Evolutionary conservation across 2,329 filamentous ascomycete genomes (phyloP).

Genomic region (Epichloe aotearoae): DNA sequence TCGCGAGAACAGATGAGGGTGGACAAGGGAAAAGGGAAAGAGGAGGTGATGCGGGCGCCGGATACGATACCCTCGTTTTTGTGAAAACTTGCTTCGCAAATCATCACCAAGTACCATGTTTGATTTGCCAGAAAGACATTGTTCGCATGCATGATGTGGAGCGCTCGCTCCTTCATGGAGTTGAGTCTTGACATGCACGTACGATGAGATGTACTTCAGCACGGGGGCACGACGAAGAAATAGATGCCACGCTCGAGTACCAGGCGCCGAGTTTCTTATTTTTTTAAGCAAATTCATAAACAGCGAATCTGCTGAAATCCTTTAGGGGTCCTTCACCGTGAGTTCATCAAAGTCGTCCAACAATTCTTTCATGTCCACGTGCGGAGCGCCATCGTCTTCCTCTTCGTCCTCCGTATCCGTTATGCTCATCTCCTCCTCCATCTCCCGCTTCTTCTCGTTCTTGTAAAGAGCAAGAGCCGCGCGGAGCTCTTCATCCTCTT

Average conservation of each 20-base stretch:
- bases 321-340: slow-evolving; percentile 23
- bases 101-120: no score
- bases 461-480: slow-evolving; percentile 81
- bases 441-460: slow-evolving; percentile 37
- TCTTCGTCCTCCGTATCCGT: slow-evolving; percentile 49
- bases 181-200: no score
- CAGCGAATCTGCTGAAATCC: background rate
- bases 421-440: slow-evolving; percentile 51
- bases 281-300: background rate
- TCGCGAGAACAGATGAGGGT: slow-evolving; percentile 16
- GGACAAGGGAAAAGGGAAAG: background rate
- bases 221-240: no score
- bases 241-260: no score
- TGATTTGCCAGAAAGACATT: no score
- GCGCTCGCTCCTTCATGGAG: no score
- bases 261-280: no score
- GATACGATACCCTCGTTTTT: slow-evolving; percentile 25
- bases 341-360: slow-evolving; percentile 91
- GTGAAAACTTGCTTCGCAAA: slow-evolving; percentile 9
- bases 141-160: no score
- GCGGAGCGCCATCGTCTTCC: slow-evolving; percentile 48
- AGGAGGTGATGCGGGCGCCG: slow-evolving; percentile 4
- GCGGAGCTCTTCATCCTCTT: slow-evolving; percentile 84
- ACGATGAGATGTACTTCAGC: no score
- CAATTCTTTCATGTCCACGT: slow-evolving; percentile 67